These are phyloP conservation scores for Candida orba DNA, from an alignment of 805 yeast genomes.

Conservation along the genomic window DNA sequence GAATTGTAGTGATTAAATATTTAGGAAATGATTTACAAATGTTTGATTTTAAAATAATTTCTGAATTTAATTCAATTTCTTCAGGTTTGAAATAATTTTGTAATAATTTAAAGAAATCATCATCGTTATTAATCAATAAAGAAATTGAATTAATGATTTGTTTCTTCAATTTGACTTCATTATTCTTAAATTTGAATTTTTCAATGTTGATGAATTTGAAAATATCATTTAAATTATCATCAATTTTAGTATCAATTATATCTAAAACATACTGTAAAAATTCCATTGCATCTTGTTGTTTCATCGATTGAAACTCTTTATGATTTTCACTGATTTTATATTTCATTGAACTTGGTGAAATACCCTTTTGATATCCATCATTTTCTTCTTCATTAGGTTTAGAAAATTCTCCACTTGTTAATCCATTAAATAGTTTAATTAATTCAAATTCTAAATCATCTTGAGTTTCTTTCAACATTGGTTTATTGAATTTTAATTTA, in stretches of 20 bases:
- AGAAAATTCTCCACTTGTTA: slow-evolving; percentile 67
- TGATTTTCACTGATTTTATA: slow-evolving; percentile 70
- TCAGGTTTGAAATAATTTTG: slow-evolving; percentile 48
- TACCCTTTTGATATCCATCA: slow-evolving; percentile 57
- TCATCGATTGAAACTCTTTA: slow-evolving; percentile 74
- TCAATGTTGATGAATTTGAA: slow-evolving; percentile 63
- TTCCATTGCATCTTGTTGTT: slow-evolving; percentile 95
- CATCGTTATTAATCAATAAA: slow-evolving; percentile 44
- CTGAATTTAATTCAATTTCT: slow-evolving; percentile 36
- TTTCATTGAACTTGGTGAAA: slow-evolving; percentile 73
- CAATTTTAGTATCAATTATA: slow-evolving; percentile 43
- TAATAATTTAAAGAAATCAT: slow-evolving; percentile 34
- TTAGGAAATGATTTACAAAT: slow-evolving; percentile 62
- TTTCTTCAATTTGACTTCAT: slow-evolving; percentile 47
- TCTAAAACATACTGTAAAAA: slow-evolving; percentile 66
- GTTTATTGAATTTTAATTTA: slow-evolving; percentile 17
- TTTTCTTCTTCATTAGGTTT: slow-evolving; percentile 34
- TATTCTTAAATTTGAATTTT: slow-evolving; percentile 47
- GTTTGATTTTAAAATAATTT: slow-evolving; percentile 17
- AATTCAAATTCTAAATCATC: slow-evolving; percentile 61
- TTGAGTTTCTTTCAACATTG: slow-evolving; percentile 32
- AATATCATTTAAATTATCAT: slow-evolving; percentile 31
- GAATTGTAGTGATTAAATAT: slow-evolving; percentile 63
- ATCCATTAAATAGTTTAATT: slow-evolving; percentile 72
- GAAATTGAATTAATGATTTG: slow-evolving; percentile 60